Evolutionary conservation across 768 basidiomycete species (phyloP), one percentile per base, ranked within the genome.

Genomic region (Collybia sordida): DNA sequence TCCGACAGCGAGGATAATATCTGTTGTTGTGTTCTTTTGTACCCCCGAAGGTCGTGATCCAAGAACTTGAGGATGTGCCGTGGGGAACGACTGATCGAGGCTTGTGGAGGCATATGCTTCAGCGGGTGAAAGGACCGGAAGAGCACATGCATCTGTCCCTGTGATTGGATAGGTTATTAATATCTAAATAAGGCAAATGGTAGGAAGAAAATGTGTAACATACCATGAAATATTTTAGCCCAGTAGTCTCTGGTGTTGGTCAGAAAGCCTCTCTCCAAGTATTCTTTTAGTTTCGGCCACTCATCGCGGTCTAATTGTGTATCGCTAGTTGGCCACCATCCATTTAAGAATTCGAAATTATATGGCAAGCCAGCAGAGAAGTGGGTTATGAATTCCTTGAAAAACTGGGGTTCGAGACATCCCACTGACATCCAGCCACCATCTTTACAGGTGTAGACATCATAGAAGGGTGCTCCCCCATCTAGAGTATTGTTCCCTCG

Each of bases 391-490:
- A 91, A 90, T 1, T 66, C 69, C 19, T 70, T 66, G 64, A 85
- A 90, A 66, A 90, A 90, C 35, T 79, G 78, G 4, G 86, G 83
- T 61, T 91, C 89, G 11, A 90, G 62, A 59, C 88, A 89, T 23
- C 81, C 89, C 22, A 93, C 79, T 2, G 85, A 81, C 78, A 93
- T 88, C 78, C 81, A 90, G 34, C 76, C 69, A 1, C 84, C 85
- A 61, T 87, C 88, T 49, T 81, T 73, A 61, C 89, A 91, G 0
- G 75, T 73, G 58, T 93, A 92, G 8, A 88, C 68, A 51, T 74
- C 76, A 59, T 93, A 93, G 69, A 83, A 91, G 0, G 90, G 90
- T 4, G 88, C 78, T 3, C 87, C 89, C 0, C 88, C 88, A 55
- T 90, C 90, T 18, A 93, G 78, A 1, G 76, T 37, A 56, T 88